A percentile compares a stretch with the other conserved stretches of the same genome.
Conservation (phyloP, 1,284 basidiomycete species). For the Cutaneotrichosporon sp. region DNA sequence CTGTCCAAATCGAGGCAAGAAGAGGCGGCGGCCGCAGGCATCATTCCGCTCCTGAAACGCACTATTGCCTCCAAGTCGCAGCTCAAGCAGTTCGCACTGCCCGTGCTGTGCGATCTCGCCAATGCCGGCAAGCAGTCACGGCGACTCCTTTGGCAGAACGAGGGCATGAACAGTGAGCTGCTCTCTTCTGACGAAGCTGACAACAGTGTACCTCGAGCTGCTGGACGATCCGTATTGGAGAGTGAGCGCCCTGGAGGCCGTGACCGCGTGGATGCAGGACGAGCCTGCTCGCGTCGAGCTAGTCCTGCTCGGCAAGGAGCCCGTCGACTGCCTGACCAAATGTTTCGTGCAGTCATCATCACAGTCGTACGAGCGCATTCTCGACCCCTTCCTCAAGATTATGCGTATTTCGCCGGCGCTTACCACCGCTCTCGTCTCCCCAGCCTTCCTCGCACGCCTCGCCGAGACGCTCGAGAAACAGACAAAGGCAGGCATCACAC, state of each 20-base stretch:
- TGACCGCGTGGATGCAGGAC: slow-evolving; percentile 90
- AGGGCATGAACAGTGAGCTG: slow-evolving; percentile 58
- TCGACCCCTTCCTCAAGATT: slow-evolving; percentile 87
- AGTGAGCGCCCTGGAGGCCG: slow-evolving; percentile 83
- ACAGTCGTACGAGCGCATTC: slow-evolving; percentile 87
- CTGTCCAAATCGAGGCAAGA: slow-evolving; percentile 90
- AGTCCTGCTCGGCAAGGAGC: slow-evolving; percentile 63
- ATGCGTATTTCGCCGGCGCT: slow-evolving; percentile 71
- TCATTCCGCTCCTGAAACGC: slow-evolving; percentile 82
- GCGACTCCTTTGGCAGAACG: slow-evolving; percentile 79
- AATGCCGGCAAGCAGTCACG: slow-evolving; percentile 88
- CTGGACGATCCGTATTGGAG: slow-evolving; percentile 94
- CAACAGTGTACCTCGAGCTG: slow-evolving; percentile 70
- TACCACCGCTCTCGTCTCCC: slow-evolving; percentile 64
- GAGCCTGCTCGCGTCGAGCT: slow-evolving; percentile 92
- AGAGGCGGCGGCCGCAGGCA: slow-evolving; percentile 91
- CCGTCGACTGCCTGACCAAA: slow-evolving; percentile 68
- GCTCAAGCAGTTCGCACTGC: slow-evolving; percentile 91
- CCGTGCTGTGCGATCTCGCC: slow-evolving; percentile 90
- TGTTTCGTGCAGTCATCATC: slow-evolving; percentile 85
- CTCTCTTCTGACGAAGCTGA: slow-evolving; percentile 16
- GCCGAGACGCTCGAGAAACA: slow-evolving; percentile 71
- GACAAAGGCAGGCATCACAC: slow-evolving; percentile 76
- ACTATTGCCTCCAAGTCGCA: slow-evolving; percentile 83
- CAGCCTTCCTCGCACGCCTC: slow-evolving; percentile 79